Conservation (phyloP, 2,329 filamentous ascomycete genomes). For the Simplicillium sp. region DNA sequence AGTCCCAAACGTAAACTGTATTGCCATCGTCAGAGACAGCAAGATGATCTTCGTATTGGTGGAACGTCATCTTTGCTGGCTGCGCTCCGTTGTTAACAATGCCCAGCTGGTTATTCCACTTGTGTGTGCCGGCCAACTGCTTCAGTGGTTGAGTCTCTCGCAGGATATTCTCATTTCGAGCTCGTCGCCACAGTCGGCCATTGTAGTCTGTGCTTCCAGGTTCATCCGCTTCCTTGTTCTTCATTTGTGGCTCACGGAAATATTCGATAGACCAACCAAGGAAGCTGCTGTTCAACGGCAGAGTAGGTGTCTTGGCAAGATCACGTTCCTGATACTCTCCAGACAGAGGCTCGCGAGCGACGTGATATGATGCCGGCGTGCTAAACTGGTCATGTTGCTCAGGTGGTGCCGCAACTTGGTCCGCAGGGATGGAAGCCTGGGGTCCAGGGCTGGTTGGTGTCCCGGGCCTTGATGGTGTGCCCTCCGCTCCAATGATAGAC, state of each 20-base stretch:
- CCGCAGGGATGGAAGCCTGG: slow-evolving; percentile 26
- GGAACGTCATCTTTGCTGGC: slow-evolving; percentile 87
- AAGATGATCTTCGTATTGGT: slow-evolving; percentile 95
- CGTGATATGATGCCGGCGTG: slow-evolving; percentile 61
- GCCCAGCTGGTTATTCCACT: slow-evolving; percentile 76
- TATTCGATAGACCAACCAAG: slow-evolving; percentile 96
- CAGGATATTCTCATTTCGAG: slow-evolving; percentile 87
- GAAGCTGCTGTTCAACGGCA: slow-evolving; percentile 77
- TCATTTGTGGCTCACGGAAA: slow-evolving; percentile 98
- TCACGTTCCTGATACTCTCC: slow-evolving; percentile 61
- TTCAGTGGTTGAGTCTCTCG: slow-evolving; percentile 91
- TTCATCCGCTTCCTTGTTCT: slow-evolving; percentile 88
- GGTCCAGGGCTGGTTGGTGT: slow-evolving; percentile 19
- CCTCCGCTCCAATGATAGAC: slow-evolving; percentile 43
- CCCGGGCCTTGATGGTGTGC: slow-evolving; percentile 23
- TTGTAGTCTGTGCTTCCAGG: slow-evolving; percentile 96
- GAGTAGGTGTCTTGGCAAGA: slow-evolving; percentile 44
- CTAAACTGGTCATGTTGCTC: slow-evolving; percentile 64
- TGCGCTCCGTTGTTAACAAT: slow-evolving; percentile 86
- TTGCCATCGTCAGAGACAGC: slow-evolving; percentile 90
- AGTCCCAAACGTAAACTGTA: slow-evolving; percentile 88
- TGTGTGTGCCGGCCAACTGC: slow-evolving; percentile 71
- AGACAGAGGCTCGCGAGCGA: slow-evolving; percentile 70
- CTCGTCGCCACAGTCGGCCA: slow-evolving; percentile 81
- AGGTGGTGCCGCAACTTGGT: slow-evolving; percentile 45